Percentiles rank a stretch among this genome's conserved stretches.
Conservation (phyloP, 2,329 filamentous ascomycete genomes). For the Xylariaceae sp. region DNA sequence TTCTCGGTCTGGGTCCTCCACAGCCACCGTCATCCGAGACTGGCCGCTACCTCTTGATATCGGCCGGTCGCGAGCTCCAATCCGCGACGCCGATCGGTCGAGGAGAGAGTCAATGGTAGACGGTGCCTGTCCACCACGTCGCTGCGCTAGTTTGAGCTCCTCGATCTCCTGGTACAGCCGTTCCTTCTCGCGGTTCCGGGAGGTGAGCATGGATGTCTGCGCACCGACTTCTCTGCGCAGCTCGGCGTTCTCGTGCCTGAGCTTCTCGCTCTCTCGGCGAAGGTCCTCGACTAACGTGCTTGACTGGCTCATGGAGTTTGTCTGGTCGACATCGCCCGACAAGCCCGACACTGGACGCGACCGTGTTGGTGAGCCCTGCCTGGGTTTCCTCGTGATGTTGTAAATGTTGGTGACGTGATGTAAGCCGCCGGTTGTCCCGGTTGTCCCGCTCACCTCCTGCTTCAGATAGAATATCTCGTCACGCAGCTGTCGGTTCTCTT, state of each 20-base stretch:
- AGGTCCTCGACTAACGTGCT: slow-evolving; percentile 74
- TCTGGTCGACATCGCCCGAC: slow-evolving; percentile 46
- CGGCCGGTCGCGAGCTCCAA: slow-evolving; percentile 62
- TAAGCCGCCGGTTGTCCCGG: slow-evolving; percentile 26
- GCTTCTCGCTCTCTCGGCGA: slow-evolving; percentile 61
- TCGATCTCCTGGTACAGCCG: slow-evolving; percentile 95
- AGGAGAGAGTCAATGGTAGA: slow-evolving; percentile 83
- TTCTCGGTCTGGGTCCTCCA: slow-evolving; percentile 75
- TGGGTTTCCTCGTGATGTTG: slow-evolving; percentile 54
- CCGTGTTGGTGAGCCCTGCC: slow-evolving; percentile 40
- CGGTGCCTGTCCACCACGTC: slow-evolving; percentile 58
- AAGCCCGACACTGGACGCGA: slow-evolving; percentile 45
- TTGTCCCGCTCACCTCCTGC: slow-evolving; percentile 45
- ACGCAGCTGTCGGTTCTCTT: slow-evolving; percentile 76
- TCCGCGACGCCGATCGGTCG: slow-evolving; percentile 86
- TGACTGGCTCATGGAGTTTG: slow-evolving; percentile 50
- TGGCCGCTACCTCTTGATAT: slow-evolving; percentile 67
- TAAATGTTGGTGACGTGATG: slow-evolving; percentile 62
- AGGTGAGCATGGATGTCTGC: slow-evolving; percentile 96
- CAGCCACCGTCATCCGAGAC: slow-evolving; percentile 54
- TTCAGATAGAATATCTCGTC: slow-evolving; percentile 76
- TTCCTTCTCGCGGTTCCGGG: slow-evolving; percentile 90
- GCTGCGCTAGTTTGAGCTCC: slow-evolving; percentile 83
- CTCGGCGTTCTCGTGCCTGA: slow-evolving; percentile 89
- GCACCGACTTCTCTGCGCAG: slow-evolving; percentile 87